These are phyloP conservation scores for Chalciporus sphaerocephalus DNA, from an alignment of 768 basidiomycete species.

Conservation along the genomic window DNA sequence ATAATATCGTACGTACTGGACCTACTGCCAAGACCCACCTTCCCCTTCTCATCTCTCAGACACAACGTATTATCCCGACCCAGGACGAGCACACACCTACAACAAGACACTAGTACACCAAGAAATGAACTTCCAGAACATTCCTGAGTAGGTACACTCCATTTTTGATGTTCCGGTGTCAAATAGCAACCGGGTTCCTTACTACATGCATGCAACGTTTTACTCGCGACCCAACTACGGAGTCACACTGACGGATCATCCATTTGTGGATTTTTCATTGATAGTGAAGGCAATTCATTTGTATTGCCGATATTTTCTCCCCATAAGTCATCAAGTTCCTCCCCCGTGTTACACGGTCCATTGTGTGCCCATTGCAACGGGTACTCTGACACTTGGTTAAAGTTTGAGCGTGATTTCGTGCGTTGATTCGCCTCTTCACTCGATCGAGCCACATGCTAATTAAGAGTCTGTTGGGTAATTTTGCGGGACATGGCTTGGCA, in stretches of 20 bases:
- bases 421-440: background rate
- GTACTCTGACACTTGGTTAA: conserved; percentile 5
- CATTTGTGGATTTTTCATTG: background rate
- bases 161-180: too few species aligned
- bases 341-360: background rate
- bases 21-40: too few species aligned
- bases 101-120: too few species aligned
- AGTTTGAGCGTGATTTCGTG: conserved; percentile 23
- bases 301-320: background rate
- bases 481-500: conserved; percentile 4
- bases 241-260: background rate
- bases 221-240: background rate
- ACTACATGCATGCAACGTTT: background rate
- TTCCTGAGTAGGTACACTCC: background rate
- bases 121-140: background rate
- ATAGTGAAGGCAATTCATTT: background rate
- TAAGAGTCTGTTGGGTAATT: background rate
- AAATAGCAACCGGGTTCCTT: too few species aligned
- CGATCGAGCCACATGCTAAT: background rate
- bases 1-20: too few species aligned
- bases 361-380: conserved; percentile 8
- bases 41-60: too few species aligned
- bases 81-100: too few species aligned
- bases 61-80: too few species aligned
- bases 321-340: background rate